phyloP scores from a whole-genome alignment of 805 yeast genomes.

The Starmera pachycereana region DNA sequence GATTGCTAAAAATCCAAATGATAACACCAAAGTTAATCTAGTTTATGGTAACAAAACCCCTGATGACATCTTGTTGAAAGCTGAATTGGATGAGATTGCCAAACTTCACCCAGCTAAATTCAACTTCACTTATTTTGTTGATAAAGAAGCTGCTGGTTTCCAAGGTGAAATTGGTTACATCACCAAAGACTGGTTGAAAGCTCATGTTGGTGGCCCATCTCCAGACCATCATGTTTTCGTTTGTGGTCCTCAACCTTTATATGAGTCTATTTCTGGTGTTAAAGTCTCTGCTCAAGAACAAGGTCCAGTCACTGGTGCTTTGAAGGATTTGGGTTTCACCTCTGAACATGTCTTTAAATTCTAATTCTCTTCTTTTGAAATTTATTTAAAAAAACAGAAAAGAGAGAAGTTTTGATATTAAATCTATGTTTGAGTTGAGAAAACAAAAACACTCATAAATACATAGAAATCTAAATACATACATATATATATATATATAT shows the following conservation, averaged over 20 bases:
- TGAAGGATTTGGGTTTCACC: conserved; percentile 80
- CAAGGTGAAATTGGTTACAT: conserved; percentile 66
- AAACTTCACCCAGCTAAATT: conserved; percentile 68
- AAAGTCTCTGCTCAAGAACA: conserved; percentile 85
- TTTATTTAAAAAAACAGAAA: background rate
- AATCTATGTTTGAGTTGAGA: too few species aligned
- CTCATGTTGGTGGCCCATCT: conserved; percentile 53
- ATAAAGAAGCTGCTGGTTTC: conserved; percentile 40
- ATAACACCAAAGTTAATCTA: conserved; percentile 80
- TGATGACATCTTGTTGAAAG: conserved; percentile 72
- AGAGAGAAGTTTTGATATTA: too few species aligned
- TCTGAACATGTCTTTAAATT: conserved; percentile 87
- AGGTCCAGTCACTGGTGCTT: conserved; percentile 86
- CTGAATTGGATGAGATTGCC: conserved; percentile 64
- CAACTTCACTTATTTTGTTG: conserved; percentile 70
- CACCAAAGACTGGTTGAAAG: conserved; percentile 58
- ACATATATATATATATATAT: too few species aligned
- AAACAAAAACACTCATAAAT: too few species aligned
- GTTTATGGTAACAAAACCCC: conserved; percentile 72
- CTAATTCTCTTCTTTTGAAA: conserved; percentile 22
- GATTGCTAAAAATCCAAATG: conserved; percentile 69
- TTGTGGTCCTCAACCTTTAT: conserved; percentile 94
- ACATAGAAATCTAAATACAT: too few species aligned
- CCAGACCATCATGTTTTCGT: conserved; percentile 70
- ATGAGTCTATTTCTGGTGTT: conserved; percentile 77